Conservation (phyloP, 148 eudicot species). For the Nepenthes mirabilis region DNA sequence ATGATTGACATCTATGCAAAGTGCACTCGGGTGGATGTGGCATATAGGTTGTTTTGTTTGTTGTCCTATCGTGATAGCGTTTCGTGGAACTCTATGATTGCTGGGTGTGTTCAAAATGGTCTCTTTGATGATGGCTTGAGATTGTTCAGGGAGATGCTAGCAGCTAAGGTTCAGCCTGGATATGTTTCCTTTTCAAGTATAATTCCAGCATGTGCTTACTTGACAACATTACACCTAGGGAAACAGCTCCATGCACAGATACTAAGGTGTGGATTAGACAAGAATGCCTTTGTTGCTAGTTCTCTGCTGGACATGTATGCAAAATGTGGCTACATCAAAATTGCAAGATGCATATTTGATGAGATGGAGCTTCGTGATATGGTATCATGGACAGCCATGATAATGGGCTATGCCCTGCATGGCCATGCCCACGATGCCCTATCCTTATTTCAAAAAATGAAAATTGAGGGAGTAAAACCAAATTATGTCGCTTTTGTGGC, state of each 20-base stretch:
- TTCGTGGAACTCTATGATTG: constrained; percentile 65
- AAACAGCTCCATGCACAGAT: constrained; percentile 70
- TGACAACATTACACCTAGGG: constrained; percentile 58
- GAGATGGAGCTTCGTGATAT: constrained; percentile 45
- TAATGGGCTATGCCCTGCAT: constrained; percentile 67
- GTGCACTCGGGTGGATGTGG: constrained; percentile 45
- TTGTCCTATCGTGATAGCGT: constrained; percentile 40
- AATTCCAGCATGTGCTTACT: constrained; percentile 75
- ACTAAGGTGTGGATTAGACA: constrained; percentile 37
- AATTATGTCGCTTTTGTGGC: constrained; percentile 50
- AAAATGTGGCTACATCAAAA: constrained; percentile 57
- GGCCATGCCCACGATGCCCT: constrained; percentile 59
- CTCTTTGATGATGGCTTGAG: constrained; percentile 55
- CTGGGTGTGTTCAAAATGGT: constrained; percentile 74
- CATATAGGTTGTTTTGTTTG: constrained; percentile 30
- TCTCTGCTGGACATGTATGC: constrained; percentile 87
- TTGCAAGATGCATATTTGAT: constrained; percentile 50
- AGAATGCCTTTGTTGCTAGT: constrained; percentile 59
- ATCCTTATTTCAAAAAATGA: constrained; percentile 45
- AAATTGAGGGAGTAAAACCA: constrained; percentile 39
- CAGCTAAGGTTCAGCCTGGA: constrained; percentile 38
- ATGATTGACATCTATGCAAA: constrained; percentile 86
- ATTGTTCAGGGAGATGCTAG: constrained; percentile 60
- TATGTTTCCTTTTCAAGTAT: constrained; percentile 58
- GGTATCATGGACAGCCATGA: constrained; percentile 85